Evolutionary conservation across 805 yeast genomes (phyloP).

Genomic region (Nakazawaea laoshanensis): DNA sequence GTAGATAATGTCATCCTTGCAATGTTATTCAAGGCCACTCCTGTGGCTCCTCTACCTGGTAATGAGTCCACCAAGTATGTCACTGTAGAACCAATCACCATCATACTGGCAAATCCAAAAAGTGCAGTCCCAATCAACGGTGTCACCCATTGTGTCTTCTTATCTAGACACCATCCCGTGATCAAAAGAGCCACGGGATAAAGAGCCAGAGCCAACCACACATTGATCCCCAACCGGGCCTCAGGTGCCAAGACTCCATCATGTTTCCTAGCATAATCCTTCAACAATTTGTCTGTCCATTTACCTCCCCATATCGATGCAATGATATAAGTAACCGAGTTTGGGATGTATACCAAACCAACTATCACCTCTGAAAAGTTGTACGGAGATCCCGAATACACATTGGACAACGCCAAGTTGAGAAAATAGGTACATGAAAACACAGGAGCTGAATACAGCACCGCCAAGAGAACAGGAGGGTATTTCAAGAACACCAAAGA

Average conservation of each 20-base stretch:
- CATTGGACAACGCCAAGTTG: slow-evolving; percentile 63
- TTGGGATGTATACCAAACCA: slow-evolving; percentile 77
- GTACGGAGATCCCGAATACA: slow-evolving; percentile 59
- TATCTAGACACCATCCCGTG: slow-evolving; percentile 77
- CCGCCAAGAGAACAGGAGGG: slow-evolving; percentile 68
- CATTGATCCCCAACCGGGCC: slow-evolving; percentile 69
- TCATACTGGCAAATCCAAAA: slow-evolving; percentile 79
- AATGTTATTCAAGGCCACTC: slow-evolving; percentile 75
- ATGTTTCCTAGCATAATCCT: slow-evolving; percentile 40
- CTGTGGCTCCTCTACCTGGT: slow-evolving; percentile 86
- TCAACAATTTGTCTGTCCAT: slow-evolving; percentile 62
- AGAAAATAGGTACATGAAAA: slow-evolving; percentile 66
- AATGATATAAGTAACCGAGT: slow-evolving; percentile 65
- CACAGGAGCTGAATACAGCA: slow-evolving; percentile 60
- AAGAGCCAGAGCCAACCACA: slow-evolving; percentile 52
- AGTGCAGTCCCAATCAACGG: slow-evolving; percentile 78
- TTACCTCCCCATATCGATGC: slow-evolving; percentile 78
- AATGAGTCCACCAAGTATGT: slow-evolving; percentile 78
- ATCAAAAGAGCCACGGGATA: slow-evolving; percentile 61
- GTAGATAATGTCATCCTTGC: slow-evolving; percentile 71
- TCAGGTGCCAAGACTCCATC: slow-evolving; percentile 69
- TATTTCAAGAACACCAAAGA: slow-evolving; percentile 52
- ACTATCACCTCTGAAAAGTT: slow-evolving; percentile 55
- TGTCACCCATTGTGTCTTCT: slow-evolving; percentile 61
- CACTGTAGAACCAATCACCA: slow-evolving; percentile 71